Conservation (phyloP, 73 alveolate genomes). For the Tetrahymena elliotti region DNA sequence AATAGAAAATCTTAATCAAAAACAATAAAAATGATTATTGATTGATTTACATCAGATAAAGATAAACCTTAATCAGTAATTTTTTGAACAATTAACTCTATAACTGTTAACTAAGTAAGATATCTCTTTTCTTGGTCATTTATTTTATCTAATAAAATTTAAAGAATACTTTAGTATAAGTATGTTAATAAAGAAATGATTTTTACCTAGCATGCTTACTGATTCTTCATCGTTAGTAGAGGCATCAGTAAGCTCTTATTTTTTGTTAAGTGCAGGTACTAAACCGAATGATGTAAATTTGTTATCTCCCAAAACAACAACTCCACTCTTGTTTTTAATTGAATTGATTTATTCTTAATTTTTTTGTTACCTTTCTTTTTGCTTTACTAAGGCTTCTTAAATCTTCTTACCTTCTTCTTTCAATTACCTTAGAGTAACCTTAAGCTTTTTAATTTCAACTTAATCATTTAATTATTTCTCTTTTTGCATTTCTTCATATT, state of each 20-base stretch:
- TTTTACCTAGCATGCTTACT: background rate
- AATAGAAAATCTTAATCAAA: background rate
- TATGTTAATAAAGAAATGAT: background rate
- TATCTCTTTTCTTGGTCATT: background rate
- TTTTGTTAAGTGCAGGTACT: background rate
- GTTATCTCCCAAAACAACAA: background rate
- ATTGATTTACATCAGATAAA: background rate
- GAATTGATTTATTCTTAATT: background rate
- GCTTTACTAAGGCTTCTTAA: background rate
- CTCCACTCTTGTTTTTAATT: background rate
- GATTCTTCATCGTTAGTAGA: background rate
- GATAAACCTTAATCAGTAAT: background rate
- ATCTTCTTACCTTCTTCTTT: background rate
- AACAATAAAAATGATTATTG: background rate
- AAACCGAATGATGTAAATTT: background rate
- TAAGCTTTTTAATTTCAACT: background rate
- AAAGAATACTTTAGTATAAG: background rate
- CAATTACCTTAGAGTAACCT: background rate
- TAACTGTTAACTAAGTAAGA: background rate
- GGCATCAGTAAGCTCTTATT: background rate
- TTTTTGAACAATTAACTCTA: background rate
- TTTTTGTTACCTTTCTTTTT: background rate
- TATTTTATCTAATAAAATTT: background rate
- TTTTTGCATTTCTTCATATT: background rate
- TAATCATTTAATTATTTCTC: background rate